phyloP scores from a whole-genome alignment of 768 basidiomycete genomes.

The Xerocomellus amylosporus region DNA sequence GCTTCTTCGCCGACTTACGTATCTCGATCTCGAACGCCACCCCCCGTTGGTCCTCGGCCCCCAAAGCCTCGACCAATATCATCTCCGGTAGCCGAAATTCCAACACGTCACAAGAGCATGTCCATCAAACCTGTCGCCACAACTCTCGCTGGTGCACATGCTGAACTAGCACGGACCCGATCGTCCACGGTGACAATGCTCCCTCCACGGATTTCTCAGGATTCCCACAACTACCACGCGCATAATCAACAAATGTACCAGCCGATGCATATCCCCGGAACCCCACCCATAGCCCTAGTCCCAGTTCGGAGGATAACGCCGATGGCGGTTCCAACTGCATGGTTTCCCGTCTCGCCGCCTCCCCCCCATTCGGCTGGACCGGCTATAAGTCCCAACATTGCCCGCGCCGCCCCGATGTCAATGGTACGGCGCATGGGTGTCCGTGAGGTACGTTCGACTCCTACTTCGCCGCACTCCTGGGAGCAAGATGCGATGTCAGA shows the following conservation, averaged over 20 bases:
- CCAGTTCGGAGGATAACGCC: slow-evolving; percentile 3
- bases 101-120: slow-evolving; percentile 34
- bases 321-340: slow-evolving; percentile 9
- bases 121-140: slow-evolving; percentile 22
- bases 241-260: slow-evolving; percentile 33
- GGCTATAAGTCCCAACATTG: slow-evolving; percentile 8
- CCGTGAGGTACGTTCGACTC: slow-evolving; percentile 28
- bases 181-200: slow-evolving; percentile 31
- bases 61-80: slow-evolving; percentile 30
- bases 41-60: slow-evolving; percentile 52
- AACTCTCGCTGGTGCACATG: slow-evolving; percentile 14
- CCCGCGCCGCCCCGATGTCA: slow-evolving; percentile 17
- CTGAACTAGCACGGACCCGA: slow-evolving; percentile 24
- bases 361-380: slow-evolving; percentile 13
- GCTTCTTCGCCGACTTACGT: slow-evolving; percentile 18
- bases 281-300: slow-evolving; percentile 11
- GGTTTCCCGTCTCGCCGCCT: slow-evolving; percentile 16
- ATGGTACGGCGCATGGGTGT: slow-evolving; percentile 1
- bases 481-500: slow-evolving; percentile 40
- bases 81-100: slow-evolving; percentile 28
- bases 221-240: slow-evolving; percentile 32
- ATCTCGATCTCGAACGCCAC: slow-evolving; percentile 44
- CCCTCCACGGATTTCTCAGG: slow-evolving; percentile 23
- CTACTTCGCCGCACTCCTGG: slow-evolving; percentile 41
- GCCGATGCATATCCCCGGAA: slow-evolving; percentile 28